A percentile compares a stretch with the other conserved stretches of the same genome.
Evolutionary conservation across 1,284 basidiomycete genomes (phyloP).

Genomic region (Irpex sp.): DNA sequence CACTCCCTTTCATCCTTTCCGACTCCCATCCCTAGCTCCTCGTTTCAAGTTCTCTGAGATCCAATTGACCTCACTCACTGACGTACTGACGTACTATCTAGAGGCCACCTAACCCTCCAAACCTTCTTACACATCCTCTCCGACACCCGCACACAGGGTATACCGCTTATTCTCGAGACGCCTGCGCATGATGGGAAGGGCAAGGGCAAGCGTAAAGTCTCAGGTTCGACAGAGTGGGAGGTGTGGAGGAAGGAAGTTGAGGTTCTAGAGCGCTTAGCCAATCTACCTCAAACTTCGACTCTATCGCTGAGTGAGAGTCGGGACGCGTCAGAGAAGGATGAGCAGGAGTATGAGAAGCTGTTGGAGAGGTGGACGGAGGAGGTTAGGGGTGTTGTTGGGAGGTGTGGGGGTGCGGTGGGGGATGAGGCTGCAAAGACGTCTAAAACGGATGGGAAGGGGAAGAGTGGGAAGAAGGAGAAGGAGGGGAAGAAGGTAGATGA

Average conservation of each 20-base stretch:
- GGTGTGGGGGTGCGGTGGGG: background rate
- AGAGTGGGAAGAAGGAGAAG: too few species aligned
- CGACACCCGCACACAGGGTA: constrained; percentile 61
- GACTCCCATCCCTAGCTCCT: background rate
- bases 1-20: too few species aligned
- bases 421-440: too few species aligned
- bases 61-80: too few species aligned
- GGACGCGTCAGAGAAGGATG: too few species aligned
- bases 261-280: constrained; percentile 45
- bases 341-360: background rate
- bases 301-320: too few species aligned
- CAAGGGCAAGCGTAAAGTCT: background rate
- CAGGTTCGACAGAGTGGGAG: constrained; percentile 22
- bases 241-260: constrained; percentile 74
- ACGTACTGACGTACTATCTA: background rate
- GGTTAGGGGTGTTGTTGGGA: background rate
- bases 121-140: constrained; percentile 49
- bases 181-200: constrained; percentile 45
- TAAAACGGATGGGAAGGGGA: too few species aligned
- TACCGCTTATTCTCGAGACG: constrained; percentile 83
- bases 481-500: too few species aligned
- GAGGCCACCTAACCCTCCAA: constrained; percentile 4
- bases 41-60: too few species aligned
- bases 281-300: too few species aligned
- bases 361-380: background rate